Conservation (phyloP, 2,329 filamentous ascomycete species). For the Ceratocystis albifundus region DNA sequence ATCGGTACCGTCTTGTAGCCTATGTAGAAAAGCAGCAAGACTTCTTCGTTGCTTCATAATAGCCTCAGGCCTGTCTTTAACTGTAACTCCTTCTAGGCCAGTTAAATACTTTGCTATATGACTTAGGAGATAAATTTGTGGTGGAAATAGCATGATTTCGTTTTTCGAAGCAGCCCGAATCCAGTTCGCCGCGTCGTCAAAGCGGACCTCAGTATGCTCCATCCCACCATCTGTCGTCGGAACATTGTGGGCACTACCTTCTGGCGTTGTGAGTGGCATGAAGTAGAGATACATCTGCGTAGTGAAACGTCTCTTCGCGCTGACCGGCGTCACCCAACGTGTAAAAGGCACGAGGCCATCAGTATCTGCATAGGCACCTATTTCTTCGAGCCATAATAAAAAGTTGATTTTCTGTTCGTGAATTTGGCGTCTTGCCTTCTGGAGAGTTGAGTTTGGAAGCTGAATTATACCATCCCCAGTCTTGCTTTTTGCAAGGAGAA, state of each 20-base stretch:
- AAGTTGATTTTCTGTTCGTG: slow-evolving; percentile 58
- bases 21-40: slow-evolving; percentile 35
- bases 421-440: slow-evolving; percentile 55
- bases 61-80: slow-evolving; percentile 30
- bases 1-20: slow-evolving; percentile 32
- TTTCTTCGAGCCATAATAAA: slow-evolving; percentile 46
- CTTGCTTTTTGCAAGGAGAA: slow-evolving; percentile 51
- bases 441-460: slow-evolving; percentile 47
- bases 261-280: slow-evolving; percentile 44
- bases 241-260: slow-evolving; percentile 41
- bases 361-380: slow-evolving; percentile 47
- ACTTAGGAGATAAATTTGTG: slow-evolving; percentile 65
- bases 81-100: slow-evolving; percentile 9
- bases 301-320: slow-evolving; percentile 65
- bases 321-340: slow-evolving; percentile 75
- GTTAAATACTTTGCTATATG: slow-evolving; percentile 38
- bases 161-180: slow-evolving; percentile 49
- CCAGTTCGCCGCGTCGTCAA: slow-evolving; percentile 60
- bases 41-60: slow-evolving; percentile 44
- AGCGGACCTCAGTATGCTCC: slow-evolving; percentile 62
- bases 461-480: slow-evolving; percentile 46
- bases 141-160: slow-evolving; percentile 76
- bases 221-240: slow-evolving; percentile 59
- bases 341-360: slow-evolving; percentile 70
- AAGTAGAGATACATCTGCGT: slow-evolving; percentile 97